A percentile compares a stretch with the other conserved stretches of the same genome.
Conservation (phyloP, 768 basidiomycete species). For the Naganishia onofrii region DNA sequence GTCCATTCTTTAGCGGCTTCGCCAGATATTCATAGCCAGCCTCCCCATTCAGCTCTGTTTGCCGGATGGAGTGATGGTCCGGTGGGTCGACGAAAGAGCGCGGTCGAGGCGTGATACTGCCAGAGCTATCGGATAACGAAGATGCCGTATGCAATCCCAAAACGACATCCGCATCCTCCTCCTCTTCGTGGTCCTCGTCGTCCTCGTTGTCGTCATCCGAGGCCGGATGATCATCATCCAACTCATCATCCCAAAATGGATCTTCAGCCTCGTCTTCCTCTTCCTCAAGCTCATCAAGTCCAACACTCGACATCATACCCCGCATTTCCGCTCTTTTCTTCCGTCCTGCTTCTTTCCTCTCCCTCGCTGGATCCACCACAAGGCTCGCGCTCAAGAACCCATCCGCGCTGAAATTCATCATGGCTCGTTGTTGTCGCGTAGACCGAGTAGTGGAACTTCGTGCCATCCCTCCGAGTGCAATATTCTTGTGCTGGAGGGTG, state of each 20-base stretch:
- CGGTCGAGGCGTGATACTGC: constrained; percentile 43
- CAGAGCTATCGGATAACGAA: constrained; percentile 28
- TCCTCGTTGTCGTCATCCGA: constrained; percentile 26
- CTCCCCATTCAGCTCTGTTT: background rate
- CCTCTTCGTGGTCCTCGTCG: background rate
- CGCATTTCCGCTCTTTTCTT: background rate
- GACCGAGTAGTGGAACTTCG: constrained; percentile 15
- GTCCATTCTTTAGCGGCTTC: background rate
- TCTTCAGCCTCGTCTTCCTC: constrained; percentile 26
- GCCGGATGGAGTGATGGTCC: background rate
- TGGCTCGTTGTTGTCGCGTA: constrained; percentile 18
- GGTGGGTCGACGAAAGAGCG: constrained; percentile 1
- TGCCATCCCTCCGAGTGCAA: background rate
- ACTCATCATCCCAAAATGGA: constrained; percentile 15
- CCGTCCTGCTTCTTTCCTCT: constrained; percentile 6
- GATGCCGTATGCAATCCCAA: constrained; percentile 33
- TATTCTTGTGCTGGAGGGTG: background rate
- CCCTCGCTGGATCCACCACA: constrained; percentile 10
- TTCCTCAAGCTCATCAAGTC: constrained; percentile 22
- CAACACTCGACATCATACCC: background rate
- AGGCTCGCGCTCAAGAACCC: constrained; percentile 14
- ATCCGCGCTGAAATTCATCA: constrained; percentile 15
- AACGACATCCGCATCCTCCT: constrained; percentile 25
- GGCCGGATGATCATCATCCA: constrained; percentile 13
- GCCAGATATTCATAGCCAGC: background rate